phyloP scores from a whole-genome alignment of 1,139 yeast genomes.

The Sugiyamaella sp. region DNA sequence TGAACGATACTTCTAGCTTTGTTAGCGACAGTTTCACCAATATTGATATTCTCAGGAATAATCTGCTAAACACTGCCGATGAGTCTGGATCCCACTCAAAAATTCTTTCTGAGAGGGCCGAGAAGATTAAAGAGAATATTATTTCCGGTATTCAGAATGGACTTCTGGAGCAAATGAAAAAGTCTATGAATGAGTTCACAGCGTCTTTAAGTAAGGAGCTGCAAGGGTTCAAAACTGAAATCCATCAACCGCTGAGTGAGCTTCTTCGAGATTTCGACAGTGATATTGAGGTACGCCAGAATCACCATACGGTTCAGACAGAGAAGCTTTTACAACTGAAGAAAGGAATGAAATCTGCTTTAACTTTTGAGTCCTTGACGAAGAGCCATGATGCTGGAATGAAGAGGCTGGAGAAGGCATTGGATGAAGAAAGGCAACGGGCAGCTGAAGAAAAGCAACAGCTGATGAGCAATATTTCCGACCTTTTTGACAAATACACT shows the following conservation, averaged over 20 bases:
- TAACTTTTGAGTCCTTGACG: constrained; percentile 1
- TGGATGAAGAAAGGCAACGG: constrained; percentile 19
- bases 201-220: constrained; percentile 14
- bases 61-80: constrained; percentile 15
- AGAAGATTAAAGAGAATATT: constrained; percentile 7
- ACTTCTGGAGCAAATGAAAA: constrained; percentile 11
- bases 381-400: constrained; percentile 16
- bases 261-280: constrained; percentile 1
- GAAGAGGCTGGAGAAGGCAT: constrained; percentile 15
- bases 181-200: constrained; percentile 9
- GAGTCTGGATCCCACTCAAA: constrained; percentile 15
- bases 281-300: constrained; percentile 3
- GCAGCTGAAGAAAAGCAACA: constrained; percentile 19
- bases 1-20: constrained; percentile 24
- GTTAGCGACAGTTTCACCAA: constrained; percentile 23
- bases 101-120: constrained; percentile 10
- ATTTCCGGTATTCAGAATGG: constrained; percentile 14
- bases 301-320: constrained; percentile 13
- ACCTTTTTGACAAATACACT: constrained; percentile 20
- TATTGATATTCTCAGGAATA: constrained; percentile 22
- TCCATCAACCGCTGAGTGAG: constrained; percentile 12
- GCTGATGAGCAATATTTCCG: constrained; percentile 19
- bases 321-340: constrained; percentile 1
- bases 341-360: background rate
- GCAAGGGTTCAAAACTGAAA: constrained; percentile 5